Evolutionary conservation across 768 basidiomycete species (phyloP), one percentile per base, ranked within the genome.

Genomic region (Boletellus sp.): DNA sequence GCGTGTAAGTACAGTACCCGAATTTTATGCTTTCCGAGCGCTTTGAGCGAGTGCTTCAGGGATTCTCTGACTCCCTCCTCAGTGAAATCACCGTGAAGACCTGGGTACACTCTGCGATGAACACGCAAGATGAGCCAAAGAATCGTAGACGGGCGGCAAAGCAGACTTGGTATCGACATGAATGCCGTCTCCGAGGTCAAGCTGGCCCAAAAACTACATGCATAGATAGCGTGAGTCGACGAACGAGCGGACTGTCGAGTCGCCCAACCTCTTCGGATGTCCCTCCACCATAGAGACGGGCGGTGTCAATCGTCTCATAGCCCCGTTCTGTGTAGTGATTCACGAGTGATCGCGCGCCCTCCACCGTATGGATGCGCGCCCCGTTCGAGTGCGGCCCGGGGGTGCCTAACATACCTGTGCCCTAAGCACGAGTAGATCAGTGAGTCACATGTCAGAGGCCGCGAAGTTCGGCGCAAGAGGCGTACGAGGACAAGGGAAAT

Each of bases 1-100:
- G 64, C 67, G 51, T 80, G 80, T 0, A 83, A 67, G 61, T 80
- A 81, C 6, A 52, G 17, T 3, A 31, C 52, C 31, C 53, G 57
- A 19, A 59, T 45, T 13, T 48, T 54, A 23, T 55, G 49, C 33
- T 53, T 47, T 11, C 52, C 38, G 17, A 61, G 50, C 24, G 45
- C 48, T 4, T 26, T 1, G 20, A 56, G 40, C 15, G 57, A 61
- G 23, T 31, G 50, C 15, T 52, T 50, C 42, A 62, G 31, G 17
- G 49, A 60, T 37, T 44, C 49, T 17, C 42, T 42, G n/a, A 63
- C 45, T 1, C 52, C 45, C 13, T 39, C 31, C n/a, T 47, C 51
- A 19, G 51, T 39, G 31, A 54, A 39, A 38, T 51, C 33, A 5
- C 55, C 49, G 20, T 45, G 40, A n/a, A 37, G 42, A 6, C 45